These are phyloP conservation scores for Pleurotus sapidus DNA, from an alignment of 768 basidiomycete genomes.

Conservation along the genomic window DNA sequence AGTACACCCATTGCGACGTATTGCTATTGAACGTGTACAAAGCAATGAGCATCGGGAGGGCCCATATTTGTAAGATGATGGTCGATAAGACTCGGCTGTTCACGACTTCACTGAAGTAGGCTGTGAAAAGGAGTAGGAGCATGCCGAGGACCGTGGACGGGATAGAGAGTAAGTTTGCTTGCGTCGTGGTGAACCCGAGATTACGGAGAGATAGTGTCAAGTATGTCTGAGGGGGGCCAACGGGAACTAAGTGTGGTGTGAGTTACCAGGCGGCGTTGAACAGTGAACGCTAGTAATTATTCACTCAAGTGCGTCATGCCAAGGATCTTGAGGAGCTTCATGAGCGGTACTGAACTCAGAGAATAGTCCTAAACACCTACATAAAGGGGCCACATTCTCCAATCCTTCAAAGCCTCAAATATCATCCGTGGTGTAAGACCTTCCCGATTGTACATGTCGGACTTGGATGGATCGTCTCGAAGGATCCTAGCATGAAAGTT, in stretches of 20 bases:
- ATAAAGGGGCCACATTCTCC: slow-evolving; percentile 67
- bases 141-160: slow-evolving; percentile 54
- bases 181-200: slow-evolving; percentile 60
- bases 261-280: not conserved
- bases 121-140: slow-evolving; percentile 41
- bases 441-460: slow-evolving; percentile 69
- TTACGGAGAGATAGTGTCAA: slow-evolving; percentile 62
- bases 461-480: slow-evolving; percentile 65
- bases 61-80: slow-evolving; percentile 58
- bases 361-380: not conserved
- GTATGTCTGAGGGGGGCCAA: slow-evolving; percentile 57
- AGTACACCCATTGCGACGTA: slow-evolving; percentile 57
- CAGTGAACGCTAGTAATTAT: slow-evolving; percentile 10
- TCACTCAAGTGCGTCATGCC: slow-evolving; percentile 52
- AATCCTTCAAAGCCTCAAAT: slow-evolving; percentile 54
- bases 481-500: slow-evolving; percentile 33
- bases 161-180: slow-evolving; percentile 61
- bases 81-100: slow-evolving; percentile 53
- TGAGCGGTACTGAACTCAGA: not conserved
- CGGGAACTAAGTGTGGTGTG: slow-evolving; percentile 39
- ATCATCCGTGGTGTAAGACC: slow-evolving; percentile 50
- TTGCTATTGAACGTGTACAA: slow-evolving; percentile 46
- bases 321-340: slow-evolving; percentile 22
- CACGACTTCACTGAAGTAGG: slow-evolving; percentile 52
- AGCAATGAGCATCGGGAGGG: slow-evolving; percentile 56